A percentile compares a stretch with the other conserved stretches of the same genome.
phyloP scores from a whole-genome alignment of 768 basidiomycete species.

The Suillus subluteus region DNA sequence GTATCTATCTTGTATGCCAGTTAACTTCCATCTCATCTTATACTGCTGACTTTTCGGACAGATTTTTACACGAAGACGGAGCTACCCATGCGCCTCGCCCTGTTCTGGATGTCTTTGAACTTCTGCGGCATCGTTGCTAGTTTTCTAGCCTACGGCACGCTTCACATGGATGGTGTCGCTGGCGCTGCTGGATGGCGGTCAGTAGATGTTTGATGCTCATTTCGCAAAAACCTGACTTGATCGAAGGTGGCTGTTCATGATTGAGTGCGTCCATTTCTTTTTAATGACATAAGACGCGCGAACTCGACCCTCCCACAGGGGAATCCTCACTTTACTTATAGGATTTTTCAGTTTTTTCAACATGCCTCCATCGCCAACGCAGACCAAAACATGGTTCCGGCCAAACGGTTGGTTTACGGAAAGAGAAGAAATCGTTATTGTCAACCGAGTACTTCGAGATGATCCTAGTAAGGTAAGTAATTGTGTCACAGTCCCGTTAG shows the following conservation, averaged over 20 bases:
- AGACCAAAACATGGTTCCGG: constrained; percentile 59
- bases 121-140: constrained; percentile 49
- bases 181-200: constrained; percentile 58
- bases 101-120: constrained; percentile 58
- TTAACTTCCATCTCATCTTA: not conserved
- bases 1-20: constrained; percentile 57
- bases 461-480: constrained; percentile 61
- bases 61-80: constrained; percentile 61
- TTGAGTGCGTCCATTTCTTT: constrained; percentile 51
- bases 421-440: constrained; percentile 61
- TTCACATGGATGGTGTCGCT: constrained; percentile 58
- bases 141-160: constrained; percentile 63
- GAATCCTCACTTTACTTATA: constrained; percentile 51
- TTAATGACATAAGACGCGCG: constrained; percentile 36
- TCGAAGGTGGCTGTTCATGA: constrained; percentile 57
- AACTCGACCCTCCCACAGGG: constrained; percentile 40
- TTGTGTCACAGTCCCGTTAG: not conserved
- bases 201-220: constrained; percentile 10
- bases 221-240: not conserved
- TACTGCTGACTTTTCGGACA: not conserved
- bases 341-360: constrained; percentile 58
- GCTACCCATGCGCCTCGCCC: constrained; percentile 56
- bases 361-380: constrained; percentile 64
- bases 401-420: constrained; percentile 68
- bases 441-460: constrained; percentile 62